Percentiles rank a stretch among this genome's conserved stretches.
phyloP scores from a whole-genome alignment of 2,329 filamentous ascomycete species.

The Balansia obtecta region DNA sequence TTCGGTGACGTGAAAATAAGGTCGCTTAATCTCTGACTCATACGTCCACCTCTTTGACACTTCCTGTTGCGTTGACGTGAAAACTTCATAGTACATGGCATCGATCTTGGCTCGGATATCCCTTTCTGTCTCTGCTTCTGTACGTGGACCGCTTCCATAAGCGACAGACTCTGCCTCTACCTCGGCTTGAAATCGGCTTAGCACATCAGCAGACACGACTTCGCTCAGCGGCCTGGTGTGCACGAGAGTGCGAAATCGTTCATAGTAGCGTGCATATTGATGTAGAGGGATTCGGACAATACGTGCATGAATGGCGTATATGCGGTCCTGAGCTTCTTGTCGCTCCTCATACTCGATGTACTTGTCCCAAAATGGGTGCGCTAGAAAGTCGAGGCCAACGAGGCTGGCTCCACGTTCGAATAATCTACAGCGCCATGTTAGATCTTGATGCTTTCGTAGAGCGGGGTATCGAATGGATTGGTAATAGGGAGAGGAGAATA shows the following conservation, averaged over 20 bases:
- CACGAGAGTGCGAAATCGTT: constrained; percentile 70
- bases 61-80: constrained; percentile 71
- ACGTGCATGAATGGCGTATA: constrained; percentile 72
- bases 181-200: constrained; percentile 59
- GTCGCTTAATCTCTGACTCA: constrained; percentile 86
- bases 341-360: constrained; percentile 96
- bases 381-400: constrained; percentile 85
- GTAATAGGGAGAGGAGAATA: constrained; percentile 30
- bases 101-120: constrained; percentile 74
- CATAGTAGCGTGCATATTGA: constrained; percentile 89
- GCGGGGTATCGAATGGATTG: neutral
- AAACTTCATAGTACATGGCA: constrained; percentile 66
- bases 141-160: constrained; percentile 40
- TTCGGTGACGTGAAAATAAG: constrained; percentile 93
- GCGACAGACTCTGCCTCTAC: constrained; percentile 51
- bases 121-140: constrained; percentile 69
- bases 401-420: constrained; percentile 80
- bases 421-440: constrained; percentile 46
- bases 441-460: constrained; percentile 5
- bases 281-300: constrained; percentile 88
- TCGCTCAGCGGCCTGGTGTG: constrained; percentile 61
- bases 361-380: constrained; percentile 97
- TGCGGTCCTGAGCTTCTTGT: constrained; percentile 68
- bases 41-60: constrained; percentile 90
- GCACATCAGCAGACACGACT: constrained; percentile 53